A percentile compares a stretch with the other conserved stretches of the same genome.
Conservation (phyloP, 2,329 filamentous ascomycete genomes). For the Stenocarpella maydis region DNA sequence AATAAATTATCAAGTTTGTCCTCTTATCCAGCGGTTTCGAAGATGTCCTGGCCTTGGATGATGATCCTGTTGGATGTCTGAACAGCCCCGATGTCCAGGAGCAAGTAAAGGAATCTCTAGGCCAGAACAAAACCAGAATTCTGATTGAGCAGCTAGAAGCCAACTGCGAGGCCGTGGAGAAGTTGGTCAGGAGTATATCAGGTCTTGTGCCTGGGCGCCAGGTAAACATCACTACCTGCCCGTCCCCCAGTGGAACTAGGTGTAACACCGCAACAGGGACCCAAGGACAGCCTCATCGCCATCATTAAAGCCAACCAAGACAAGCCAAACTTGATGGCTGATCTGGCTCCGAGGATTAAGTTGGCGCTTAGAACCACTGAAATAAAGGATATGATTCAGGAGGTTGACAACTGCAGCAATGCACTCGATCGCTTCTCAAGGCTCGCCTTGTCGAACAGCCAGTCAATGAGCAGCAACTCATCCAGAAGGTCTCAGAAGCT, state of each 20-base stretch:
- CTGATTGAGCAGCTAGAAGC: neutral
- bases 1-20: constrained; percentile 7
- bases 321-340: constrained; percentile 4
- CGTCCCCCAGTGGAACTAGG: neutral
- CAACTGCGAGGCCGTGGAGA: constrained; percentile 1
- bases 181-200: constrained; percentile 14
- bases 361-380: constrained; percentile 5
- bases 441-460: constrained; percentile 4
- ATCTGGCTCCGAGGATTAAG: constrained; percentile 13
- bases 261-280: neutral
- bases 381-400: constrained; percentile 21
- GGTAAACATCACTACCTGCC: neutral
- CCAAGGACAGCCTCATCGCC: constrained; percentile 7
- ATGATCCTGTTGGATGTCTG: neutral
- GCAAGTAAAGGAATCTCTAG: constrained; percentile 19
- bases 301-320: constrained; percentile 26
- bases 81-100: neutral
- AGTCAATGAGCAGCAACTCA: neutral
- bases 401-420: constrained; percentile 13
- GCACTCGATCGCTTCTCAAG: constrained; percentile 1
- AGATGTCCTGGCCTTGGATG: neutral
- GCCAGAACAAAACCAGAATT: neutral
- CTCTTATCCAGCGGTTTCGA: constrained; percentile 17
- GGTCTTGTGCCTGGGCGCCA: neutral
- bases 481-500: constrained; percentile 11